Evolutionary conservation across 805 yeast species (phyloP).

Genomic region (Myxozyma vanderwaltii): DNA sequence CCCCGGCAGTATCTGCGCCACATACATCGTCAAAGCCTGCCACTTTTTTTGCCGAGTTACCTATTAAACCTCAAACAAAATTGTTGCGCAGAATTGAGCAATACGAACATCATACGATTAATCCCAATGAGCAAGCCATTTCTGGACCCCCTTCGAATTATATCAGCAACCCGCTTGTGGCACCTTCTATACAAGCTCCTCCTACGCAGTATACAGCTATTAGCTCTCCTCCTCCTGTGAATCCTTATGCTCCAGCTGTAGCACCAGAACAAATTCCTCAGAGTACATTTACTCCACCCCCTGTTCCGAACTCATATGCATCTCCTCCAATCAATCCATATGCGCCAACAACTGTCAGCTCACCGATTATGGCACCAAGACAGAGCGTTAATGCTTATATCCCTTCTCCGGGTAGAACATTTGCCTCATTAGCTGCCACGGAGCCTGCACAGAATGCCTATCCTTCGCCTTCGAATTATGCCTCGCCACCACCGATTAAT

Average conservation of each 20-base stretch:
- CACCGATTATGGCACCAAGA: not conserved
- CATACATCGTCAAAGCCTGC: constrained; percentile 1
- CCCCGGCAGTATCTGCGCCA: not conserved
- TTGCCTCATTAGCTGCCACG: not conserved
- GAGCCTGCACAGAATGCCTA: not conserved
- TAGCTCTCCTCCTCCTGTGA: not conserved
- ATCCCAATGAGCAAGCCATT: not conserved
- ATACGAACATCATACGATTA: constrained; percentile 11
- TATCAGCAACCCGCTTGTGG: not conserved
- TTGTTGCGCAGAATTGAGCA: constrained; percentile 15
- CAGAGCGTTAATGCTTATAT: constrained; percentile 5
- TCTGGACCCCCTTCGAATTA: not conserved
- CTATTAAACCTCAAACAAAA: constrained; percentile 15
- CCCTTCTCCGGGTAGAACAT: not conserved
- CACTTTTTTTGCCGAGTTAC: constrained; percentile 26
- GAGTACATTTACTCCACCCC: not conserved
- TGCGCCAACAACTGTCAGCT: constrained; percentile 10
- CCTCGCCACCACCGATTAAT: not conserved
- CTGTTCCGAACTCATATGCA: not conserved
- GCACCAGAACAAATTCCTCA: not conserved
- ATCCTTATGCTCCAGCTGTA: constrained; percentile 12
- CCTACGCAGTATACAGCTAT: not conserved
- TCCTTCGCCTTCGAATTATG: not conserved
- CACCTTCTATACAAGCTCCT: not conserved
- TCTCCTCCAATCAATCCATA: constrained; percentile 10